phyloP scores from a whole-genome alignment of 2,329 filamentous ascomycete genomes.

The Microdochium nivale region DNA sequence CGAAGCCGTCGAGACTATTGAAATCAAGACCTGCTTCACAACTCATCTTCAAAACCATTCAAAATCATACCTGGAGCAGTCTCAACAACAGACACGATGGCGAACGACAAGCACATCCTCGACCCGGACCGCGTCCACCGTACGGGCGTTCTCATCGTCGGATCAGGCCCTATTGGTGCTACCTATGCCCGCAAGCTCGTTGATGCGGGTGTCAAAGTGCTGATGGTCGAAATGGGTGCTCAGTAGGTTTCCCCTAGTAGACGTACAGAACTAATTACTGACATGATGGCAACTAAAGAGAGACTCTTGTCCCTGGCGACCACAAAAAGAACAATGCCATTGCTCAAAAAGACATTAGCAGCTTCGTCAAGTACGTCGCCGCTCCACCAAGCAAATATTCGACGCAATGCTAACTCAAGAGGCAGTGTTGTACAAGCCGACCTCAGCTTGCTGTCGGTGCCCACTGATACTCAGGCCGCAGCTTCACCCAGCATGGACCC shows the following conservation, averaged over 20 bases:
- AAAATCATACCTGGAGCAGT: too few species aligned
- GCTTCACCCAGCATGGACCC: background rate
- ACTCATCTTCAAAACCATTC: too few species aligned
- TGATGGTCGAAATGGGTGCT: constrained; percentile 15
- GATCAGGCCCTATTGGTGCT: constrained; percentile 14
- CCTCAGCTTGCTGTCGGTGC: constrained; percentile 5
- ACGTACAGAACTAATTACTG: background rate
- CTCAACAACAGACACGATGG: background rate
- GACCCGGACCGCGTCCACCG: background rate
- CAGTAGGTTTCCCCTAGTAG: constrained; percentile 7
- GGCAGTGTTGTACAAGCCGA: constrained; percentile 6
- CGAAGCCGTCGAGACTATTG: too few species aligned
- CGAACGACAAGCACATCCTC: background rate
- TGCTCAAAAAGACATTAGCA: constrained; percentile 11
- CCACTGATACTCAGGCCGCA: background rate
- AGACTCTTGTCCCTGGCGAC: constrained; percentile 6
- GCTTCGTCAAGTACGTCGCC: constrained; percentile 12
- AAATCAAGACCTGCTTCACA: too few species aligned
- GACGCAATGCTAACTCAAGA: background rate
- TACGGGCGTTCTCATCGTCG: constrained; percentile 9
- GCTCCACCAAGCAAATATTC: background rate
- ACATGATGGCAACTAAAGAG: background rate
- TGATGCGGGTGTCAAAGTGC: constrained; percentile 7
- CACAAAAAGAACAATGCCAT: constrained; percentile 14
- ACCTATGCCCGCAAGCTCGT: constrained; percentile 11